phyloP scores from a whole-genome alignment of 352 stramenopile genomes.

The Phytopythium aichiense region DNA sequence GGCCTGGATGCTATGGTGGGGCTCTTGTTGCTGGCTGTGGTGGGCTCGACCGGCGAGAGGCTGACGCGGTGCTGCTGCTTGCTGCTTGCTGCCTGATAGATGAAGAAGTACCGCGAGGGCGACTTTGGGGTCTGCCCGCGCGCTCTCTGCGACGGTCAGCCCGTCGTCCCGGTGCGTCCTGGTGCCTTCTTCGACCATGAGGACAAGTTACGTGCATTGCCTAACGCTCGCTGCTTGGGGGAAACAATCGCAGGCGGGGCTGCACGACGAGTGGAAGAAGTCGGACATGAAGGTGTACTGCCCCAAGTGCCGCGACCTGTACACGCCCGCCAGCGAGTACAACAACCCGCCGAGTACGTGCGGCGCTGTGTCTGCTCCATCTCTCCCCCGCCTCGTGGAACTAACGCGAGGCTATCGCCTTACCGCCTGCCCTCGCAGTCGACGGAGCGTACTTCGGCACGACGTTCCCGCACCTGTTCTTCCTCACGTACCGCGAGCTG shows the following conservation, averaged over 20 bases:
- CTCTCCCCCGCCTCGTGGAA: background rate
- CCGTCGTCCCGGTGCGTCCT: constrained; percentile 68
- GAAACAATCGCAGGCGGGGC: constrained; percentile 41
- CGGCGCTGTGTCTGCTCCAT: background rate
- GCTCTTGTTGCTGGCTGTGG: background rate
- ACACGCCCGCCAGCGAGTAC: constrained; percentile 82
- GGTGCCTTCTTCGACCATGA: background rate
- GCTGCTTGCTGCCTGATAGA: constrained; percentile 19
- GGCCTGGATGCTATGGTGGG: constrained; percentile 85
- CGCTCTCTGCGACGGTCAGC: constrained; percentile 78
- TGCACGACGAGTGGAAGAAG: constrained; percentile 88
- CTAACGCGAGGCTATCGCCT: background rate
- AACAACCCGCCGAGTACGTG: constrained; percentile 78
- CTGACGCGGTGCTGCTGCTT: constrained; percentile 5
- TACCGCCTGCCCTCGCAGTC: constrained; percentile 32
- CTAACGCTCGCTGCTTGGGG: background rate
- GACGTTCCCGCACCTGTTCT: constrained; percentile 98
- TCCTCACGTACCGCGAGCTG: constrained; percentile 96
- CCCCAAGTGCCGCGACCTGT: constrained; percentile 86
- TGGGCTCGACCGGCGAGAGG: background rate
- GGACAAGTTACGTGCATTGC: background rate
- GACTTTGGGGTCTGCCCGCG: constrained; percentile 87
- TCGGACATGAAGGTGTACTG: constrained; percentile 91
- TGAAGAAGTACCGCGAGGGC: constrained; percentile 88
- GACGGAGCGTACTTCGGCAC: constrained; percentile 98